Evolutionary conservation across 2,329 filamentous ascomycete genomes (phyloP).

Genomic region (Colletotrichum neosansevieriae): DNA sequence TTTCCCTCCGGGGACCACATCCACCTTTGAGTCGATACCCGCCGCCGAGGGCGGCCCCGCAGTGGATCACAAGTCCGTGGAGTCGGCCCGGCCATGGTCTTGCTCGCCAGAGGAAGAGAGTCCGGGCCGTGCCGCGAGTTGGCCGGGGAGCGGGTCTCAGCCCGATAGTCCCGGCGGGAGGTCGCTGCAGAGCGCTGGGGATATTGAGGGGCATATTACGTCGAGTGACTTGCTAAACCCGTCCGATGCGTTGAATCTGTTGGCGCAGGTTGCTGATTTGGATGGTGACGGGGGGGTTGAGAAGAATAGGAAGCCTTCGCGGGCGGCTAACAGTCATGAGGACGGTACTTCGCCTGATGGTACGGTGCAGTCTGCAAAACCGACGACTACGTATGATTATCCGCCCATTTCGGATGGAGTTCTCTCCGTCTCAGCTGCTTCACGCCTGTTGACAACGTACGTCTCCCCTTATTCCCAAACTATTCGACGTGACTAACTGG

Average conservation of each 20-base stretch:
- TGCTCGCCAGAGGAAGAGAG: slow-evolving; percentile 39
- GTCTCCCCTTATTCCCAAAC: slow-evolving; percentile 43
- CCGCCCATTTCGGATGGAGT: slow-evolving; percentile 49
- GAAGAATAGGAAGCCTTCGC: slow-evolving; percentile 24
- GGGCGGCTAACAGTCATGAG: slow-evolving; percentile 33
- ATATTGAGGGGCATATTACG: slow-evolving; percentile 55
- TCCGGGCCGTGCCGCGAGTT: slow-evolving; percentile 30
- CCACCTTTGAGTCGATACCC: not conserved
- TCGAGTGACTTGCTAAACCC: slow-evolving; percentile 56
- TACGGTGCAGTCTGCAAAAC: slow-evolving; percentile 6
- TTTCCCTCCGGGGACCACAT: not conserved
- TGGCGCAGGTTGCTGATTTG: slow-evolving; percentile 56
- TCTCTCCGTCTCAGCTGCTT: slow-evolving; percentile 44
- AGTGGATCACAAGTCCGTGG: slow-evolving; percentile 6
- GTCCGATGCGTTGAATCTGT: slow-evolving; percentile 55
- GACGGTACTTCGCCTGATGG: slow-evolving; percentile 27
- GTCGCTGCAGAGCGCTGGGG: slow-evolving; percentile 34
- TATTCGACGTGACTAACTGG: slow-evolving; percentile 31
- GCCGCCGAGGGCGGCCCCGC: not conserved
- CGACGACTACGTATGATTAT: slow-evolving; percentile 42
- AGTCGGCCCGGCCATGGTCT: slow-evolving; percentile 25
- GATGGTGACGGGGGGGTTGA: slow-evolving; percentile 43
- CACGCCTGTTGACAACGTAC: slow-evolving; percentile 26
- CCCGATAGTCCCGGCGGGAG: slow-evolving; percentile 39
- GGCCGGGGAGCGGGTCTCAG: slow-evolving; percentile 34